phyloP scores from a whole-genome alignment of 2,329 filamentous ascomycete species.

The Xylaria sp. region DNA sequence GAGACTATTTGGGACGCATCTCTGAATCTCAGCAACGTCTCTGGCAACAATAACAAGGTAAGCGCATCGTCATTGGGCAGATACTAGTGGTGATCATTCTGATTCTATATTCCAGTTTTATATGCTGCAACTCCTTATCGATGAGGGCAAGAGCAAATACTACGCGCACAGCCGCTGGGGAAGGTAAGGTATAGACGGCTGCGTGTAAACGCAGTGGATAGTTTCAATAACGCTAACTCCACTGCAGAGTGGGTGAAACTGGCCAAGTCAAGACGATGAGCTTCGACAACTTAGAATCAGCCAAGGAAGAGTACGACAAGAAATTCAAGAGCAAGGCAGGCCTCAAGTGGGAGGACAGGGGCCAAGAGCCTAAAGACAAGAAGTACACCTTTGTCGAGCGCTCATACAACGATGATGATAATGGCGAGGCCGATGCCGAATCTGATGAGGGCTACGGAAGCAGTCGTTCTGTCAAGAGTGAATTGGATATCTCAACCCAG shows the following conservation, averaged over 20 bases:
- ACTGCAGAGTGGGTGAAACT: conserved; percentile 26
- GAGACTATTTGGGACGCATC: conserved; percentile 28
- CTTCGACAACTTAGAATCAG: conserved; percentile 25
- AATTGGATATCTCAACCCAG: conserved; percentile 46
- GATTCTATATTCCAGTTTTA: conserved; percentile 17
- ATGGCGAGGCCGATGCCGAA: conserved; percentile 7
- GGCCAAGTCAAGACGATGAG: conserved; percentile 30
- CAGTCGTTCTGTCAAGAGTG: conserved; percentile 17
- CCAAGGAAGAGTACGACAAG: conserved; percentile 23
- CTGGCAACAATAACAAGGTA: conserved; percentile 31
- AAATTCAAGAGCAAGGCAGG: conserved; percentile 33
- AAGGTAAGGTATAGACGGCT: conserved; percentile 15
- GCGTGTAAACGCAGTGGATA: background rate
- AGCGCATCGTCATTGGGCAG: background rate
- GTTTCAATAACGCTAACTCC: background rate
- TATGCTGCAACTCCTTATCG: conserved; percentile 28
- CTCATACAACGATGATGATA: conserved; percentile 24
- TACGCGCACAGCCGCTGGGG: conserved; percentile 29
- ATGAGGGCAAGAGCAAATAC: conserved; percentile 19
- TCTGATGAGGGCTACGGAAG: conserved; percentile 23
- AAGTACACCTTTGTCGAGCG: conserved; percentile 30
- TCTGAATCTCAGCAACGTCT: conserved; percentile 29
- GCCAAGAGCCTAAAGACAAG: conserved; percentile 26
- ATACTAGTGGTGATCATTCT: background rate
- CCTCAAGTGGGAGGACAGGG: conserved; percentile 26